These are phyloP conservation scores for Coemansia sp. DNA, from an alignment of 371 early-diverging fungal species.

Conservation along the genomic window DNA sequence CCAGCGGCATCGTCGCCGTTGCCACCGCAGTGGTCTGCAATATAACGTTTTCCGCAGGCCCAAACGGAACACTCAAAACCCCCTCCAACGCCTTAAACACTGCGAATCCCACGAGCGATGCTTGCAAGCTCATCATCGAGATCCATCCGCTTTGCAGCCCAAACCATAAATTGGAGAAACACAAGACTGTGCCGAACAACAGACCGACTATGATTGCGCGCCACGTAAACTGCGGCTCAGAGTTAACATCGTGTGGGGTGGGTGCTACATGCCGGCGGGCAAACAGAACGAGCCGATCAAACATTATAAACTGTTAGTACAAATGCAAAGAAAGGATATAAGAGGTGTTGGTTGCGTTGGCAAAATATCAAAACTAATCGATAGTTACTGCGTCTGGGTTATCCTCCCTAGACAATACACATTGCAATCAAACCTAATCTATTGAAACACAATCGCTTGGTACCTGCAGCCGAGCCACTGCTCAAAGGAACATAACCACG, in stretches of 20 bases:
- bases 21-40: conserved; percentile 81
- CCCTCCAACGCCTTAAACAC: conserved; percentile 65
- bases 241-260: no score
- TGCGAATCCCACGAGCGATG: conserved; percentile 74
- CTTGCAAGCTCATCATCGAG: conserved; percentile 83
- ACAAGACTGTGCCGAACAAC: conserved; percentile 67
- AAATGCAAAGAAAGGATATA: no score
- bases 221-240: conserved; percentile 46
- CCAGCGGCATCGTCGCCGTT: conserved; percentile 82
- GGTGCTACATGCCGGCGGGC: no score
- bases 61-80: conserved; percentile 59
- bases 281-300: no score
- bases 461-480: conserved; percentile 16
- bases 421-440: no score
- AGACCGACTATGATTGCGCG: conserved; percentile 66
- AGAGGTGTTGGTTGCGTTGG: no score
- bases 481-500: conserved; percentile 33
- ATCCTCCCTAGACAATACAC: not conserved
- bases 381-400: no score
- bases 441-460: no score
- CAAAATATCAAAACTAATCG: no score
- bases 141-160: conserved; percentile 87
- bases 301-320: no score
- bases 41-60: conserved; percentile 77
- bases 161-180: conserved; percentile 84